Base-by-base conservation (phyloP, 2,329 filamentous ascomycete genomes). In the Alternaria panax region DNA sequence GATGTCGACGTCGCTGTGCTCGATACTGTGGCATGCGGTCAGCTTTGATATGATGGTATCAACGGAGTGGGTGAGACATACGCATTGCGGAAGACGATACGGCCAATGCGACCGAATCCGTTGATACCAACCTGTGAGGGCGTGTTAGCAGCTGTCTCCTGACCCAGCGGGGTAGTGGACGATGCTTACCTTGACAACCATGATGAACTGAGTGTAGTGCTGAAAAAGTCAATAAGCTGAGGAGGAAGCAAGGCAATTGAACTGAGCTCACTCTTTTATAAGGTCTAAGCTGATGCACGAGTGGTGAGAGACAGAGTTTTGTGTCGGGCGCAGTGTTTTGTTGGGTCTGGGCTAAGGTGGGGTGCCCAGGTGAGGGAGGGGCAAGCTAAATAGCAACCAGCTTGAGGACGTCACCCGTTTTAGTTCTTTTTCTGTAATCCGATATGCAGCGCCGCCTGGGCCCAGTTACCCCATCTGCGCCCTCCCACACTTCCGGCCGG, bases 51-150 rank as follows among this genome's bases (percentile, higher is more conserved):
- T 27, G 6, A 18, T 41, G n/a, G 48, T 22, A 48, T 32, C 56
- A 34, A 34, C 47, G 30, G 38, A 55, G 52, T 25, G 43, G 20
- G 48, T 59, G 47, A 43, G 27, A 87, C 87, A 81, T 80, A 90
- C 87, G 94, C 92, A 86, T 97, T 98, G 86, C 94, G 92, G 91
- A 98, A 95, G 87, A 98, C 88, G 82, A 99, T 97, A 83, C 95
- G 92, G 79, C 95, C 95, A 84, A 99, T 99, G 84, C 95, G 93
- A 86, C 95, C 95, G 87, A 99, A 99, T 83, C 95, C 94, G 91
- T 97, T 98, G 90, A 97, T 97, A 83, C 93, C 93, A 81, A 96
- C 92, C 89, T 96, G 59, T 55, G 56, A 43, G 53, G 50, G 60
- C 40, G 55, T 65, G 69, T 74, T 67, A 76, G 65, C 69, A 58